These are phyloP conservation scores for Keithomyces neogunnii DNA, from an alignment of 2,329 filamentous ascomycete genomes.

Conservation along the genomic window DNA sequence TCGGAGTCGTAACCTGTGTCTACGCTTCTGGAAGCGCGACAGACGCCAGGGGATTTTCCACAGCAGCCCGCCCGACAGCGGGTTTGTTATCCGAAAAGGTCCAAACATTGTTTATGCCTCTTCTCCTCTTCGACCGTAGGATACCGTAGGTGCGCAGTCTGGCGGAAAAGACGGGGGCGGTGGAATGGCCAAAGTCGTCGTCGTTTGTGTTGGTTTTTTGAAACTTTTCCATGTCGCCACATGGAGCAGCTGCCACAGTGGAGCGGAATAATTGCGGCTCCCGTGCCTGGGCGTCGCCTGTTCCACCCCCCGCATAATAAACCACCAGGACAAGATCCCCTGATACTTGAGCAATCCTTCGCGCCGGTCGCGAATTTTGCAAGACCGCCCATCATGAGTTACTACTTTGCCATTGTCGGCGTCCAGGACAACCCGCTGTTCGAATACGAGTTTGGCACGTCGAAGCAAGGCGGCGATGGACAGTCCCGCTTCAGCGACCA, in stretches of 20 bases:
- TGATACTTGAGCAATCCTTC: neutral
- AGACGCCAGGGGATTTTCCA: slow-evolving; percentile 98
- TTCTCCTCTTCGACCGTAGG: too few species aligned
- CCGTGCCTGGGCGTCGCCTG: neutral
- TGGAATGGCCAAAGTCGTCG: too few species aligned
- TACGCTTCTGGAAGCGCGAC: slow-evolving; percentile 81
- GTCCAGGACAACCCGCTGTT: slow-evolving; percentile 94
- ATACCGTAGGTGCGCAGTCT: too few species aligned
- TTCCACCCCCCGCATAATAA: neutral
- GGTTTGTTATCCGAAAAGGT: slow-evolving; percentile 69
- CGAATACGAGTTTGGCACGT: slow-evolving; percentile 94
- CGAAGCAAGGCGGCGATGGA: slow-evolving; percentile 91
- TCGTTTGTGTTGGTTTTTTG: neutral
- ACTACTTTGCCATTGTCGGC: slow-evolving; percentile 96
- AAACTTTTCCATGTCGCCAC: neutral
- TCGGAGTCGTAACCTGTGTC: slow-evolving; percentile 74
- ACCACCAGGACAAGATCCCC: neutral
- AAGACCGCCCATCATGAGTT: slow-evolving; percentile 61
- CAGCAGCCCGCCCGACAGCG: slow-evolving; percentile 71
- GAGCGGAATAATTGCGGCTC: slow-evolving; percentile 5
- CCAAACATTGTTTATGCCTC: slow-evolving; percentile 60
- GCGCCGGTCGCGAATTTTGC: slow-evolving; percentile 1
- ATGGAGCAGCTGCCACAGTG: neutral
- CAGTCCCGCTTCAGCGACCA: slow-evolving; percentile 81
- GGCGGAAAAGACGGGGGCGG: too few species aligned